A percentile compares a stretch with the other conserved stretches of the same genome.
phyloP scores from a whole-genome alignment of 495 filamentous ascomycete genomes.

The Tuber magnatum region DNA sequence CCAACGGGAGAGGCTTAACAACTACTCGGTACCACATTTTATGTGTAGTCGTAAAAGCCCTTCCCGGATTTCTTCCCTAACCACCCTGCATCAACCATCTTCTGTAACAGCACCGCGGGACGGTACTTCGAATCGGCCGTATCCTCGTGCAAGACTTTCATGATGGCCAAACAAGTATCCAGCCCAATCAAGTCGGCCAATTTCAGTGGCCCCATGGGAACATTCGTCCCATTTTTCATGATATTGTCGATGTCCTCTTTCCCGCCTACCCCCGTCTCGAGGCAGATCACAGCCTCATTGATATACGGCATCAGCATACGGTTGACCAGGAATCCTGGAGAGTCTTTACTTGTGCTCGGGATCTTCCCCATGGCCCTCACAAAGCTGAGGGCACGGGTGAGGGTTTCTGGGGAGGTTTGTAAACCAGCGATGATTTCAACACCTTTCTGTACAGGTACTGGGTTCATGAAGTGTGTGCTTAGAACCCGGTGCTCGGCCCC shows the following conservation, averaged over 20 bases:
- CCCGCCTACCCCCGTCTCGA: conserved; percentile 83
- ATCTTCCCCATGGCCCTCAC: conserved; percentile 91
- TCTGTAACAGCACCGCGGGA: conserved; percentile 71
- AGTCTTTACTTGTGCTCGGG: conserved; percentile 74
- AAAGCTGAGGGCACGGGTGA: conserved; percentile 77
- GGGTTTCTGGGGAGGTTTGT: conserved; percentile 75
- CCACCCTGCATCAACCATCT: conserved; percentile 99
- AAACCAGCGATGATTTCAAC: conserved; percentile 94
- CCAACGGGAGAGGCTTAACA: neutral
- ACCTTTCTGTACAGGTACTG: conserved; percentile 91
- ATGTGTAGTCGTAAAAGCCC: conserved; percentile 80
- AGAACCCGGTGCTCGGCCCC: conserved; percentile 76
- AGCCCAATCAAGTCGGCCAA: conserved; percentile 96
- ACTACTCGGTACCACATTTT: neutral
- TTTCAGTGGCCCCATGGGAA: conserved; percentile 92
- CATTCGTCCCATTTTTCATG: conserved; percentile 99
- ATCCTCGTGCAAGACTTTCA: conserved; percentile 89
- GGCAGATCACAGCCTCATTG: conserved; percentile 94
- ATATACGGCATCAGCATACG: conserved; percentile 98
- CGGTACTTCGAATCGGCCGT: conserved; percentile 94
- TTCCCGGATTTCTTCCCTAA: conserved; percentile 94
- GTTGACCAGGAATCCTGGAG: conserved; percentile 92
- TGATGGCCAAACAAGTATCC: conserved; percentile 93
- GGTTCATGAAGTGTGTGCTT: conserved; percentile 99
- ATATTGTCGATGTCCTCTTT: conserved; percentile 90